Base-by-base conservation (phyloP, 2,329 filamentous ascomycete species). In the Fusarium sp. region DNA sequence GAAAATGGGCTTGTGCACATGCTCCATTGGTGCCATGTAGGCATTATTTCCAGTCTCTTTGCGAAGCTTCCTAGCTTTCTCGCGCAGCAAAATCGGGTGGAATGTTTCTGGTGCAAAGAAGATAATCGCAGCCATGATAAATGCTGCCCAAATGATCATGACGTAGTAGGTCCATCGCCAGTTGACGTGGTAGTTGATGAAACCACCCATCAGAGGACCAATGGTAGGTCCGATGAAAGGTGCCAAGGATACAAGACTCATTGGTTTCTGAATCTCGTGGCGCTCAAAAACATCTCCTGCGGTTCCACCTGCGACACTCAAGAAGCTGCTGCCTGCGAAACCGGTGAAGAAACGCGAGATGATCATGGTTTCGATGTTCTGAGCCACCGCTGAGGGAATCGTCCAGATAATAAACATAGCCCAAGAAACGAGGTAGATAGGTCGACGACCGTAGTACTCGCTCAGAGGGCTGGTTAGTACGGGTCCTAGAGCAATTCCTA, bases 341-440 rank as follows among this genome's bases (percentile, higher is more conserved):
- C 91, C 92, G 67, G 89, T 86, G 38, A 97, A 85, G 76, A 97
- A 96, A 4, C 94, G 88, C 17, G 86, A 85, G 6, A 95, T 80
- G 53, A 97, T 81, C 85, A 95, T 89, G 3, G 93, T 95, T 65
- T 88, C 79, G 15, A 93, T 92, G 71, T 95, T 95, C 46, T 84
- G 81, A 6, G 92, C 91, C 20, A 94, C 88, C 0, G 93, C 93
- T 56, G 90, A 92, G 1, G 93, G 93, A 40, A 96, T 88, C 26
- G 94, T 79, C 88, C 91, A 95, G 54, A 95, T 87, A 24, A 93
- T 73, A 76, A 94, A 96, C 69, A 92, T 85, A 1, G 83, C 75
- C 76, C 93, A 94, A 0, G 91, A 91, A 13, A 83, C 79, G 22
- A 96, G 83, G 75, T 95, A 96, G 63, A 96, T 92, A 7, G 89